phyloP scores from a whole-genome alignment of 163 green algal genomes.

The Volvox carteri region DNA sequence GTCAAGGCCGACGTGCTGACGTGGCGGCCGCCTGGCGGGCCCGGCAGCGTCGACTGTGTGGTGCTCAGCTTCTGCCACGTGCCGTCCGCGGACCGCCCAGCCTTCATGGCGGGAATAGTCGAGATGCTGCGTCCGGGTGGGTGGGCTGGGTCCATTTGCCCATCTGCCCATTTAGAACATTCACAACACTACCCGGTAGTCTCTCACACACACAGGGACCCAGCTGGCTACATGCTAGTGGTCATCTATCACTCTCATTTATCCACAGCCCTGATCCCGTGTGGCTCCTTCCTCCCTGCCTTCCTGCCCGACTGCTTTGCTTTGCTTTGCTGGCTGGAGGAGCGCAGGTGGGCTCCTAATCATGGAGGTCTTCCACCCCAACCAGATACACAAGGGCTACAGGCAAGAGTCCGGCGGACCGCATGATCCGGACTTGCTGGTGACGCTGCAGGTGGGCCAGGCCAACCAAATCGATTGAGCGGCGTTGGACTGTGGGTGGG shows the following conservation, averaged over 20 bases:
- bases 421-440: conserved; percentile 49
- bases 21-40: conserved; percentile 7
- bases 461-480: too few relatives aligned
- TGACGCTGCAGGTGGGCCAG: conserved; percentile 31
- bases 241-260: too few relatives aligned
- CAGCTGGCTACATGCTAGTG: too few relatives aligned
- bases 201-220: too few relatives aligned
- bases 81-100: not conserved
- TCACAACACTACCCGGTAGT: too few relatives aligned
- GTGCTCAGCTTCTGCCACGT: conserved; percentile 51
- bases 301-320: too few relatives aligned
- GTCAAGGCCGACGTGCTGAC: conserved; percentile 10
- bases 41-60: conserved; percentile 34
- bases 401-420: conserved; percentile 22
- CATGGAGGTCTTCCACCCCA: conserved; percentile 51
- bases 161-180: too few relatives aligned
- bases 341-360: conserved; percentile 48
- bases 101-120: conserved; percentile 12
- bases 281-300: too few relatives aligned
- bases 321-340: too few relatives aligned
- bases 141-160: too few relatives aligned
- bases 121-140: conserved; percentile 38
- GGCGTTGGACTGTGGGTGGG: too few relatives aligned
- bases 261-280: too few relatives aligned
- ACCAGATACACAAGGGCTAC: conserved; percentile 53